Conservation (phyloP, 345 rosid genomes). For the Aethionema arabicum region DNA sequence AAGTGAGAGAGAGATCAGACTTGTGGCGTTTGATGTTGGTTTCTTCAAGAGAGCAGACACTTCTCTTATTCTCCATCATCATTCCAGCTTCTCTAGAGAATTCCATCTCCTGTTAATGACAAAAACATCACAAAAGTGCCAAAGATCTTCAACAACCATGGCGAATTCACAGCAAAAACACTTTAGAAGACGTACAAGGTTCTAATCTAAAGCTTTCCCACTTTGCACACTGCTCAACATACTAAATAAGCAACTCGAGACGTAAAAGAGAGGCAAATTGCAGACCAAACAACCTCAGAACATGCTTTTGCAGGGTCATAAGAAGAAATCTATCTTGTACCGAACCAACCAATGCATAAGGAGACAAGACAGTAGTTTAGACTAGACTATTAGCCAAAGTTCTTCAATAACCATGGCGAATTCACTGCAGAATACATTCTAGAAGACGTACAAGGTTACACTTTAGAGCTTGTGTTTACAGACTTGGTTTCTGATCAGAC, state of each 20-base stretch:
- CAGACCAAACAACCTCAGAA: conserved; percentile 1
- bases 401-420: conserved; percentile 12
- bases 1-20: conserved; percentile 61
- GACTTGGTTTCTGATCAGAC: too few relatives aligned
- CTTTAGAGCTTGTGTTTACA: not conserved
- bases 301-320: conserved; percentile 3
- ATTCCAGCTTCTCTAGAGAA: conserved; percentile 39
- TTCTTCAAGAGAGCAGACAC: conserved; percentile 67
- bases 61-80: conserved; percentile 85
- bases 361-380: conserved; percentile 15
- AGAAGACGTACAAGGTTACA: not conserved
- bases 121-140: conserved; percentile 22
- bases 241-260: too few relatives aligned
- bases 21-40: conserved; percentile 64
- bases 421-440: conserved; percentile 11
- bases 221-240: too few relatives aligned
- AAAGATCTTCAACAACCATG: conserved; percentile 13
- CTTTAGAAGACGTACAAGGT: not conserved
- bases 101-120: conserved; percentile 40
- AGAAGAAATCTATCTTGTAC: conserved; percentile 1
- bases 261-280: not conserved
- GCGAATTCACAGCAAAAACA: conserved; percentile 12
- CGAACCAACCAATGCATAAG: conserved; percentile 24
- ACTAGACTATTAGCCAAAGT: conserved; percentile 21
- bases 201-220: not conserved